Base-by-base conservation (phyloP, 805 yeast genomes). In the Barnettozyma siamensis region DNA sequence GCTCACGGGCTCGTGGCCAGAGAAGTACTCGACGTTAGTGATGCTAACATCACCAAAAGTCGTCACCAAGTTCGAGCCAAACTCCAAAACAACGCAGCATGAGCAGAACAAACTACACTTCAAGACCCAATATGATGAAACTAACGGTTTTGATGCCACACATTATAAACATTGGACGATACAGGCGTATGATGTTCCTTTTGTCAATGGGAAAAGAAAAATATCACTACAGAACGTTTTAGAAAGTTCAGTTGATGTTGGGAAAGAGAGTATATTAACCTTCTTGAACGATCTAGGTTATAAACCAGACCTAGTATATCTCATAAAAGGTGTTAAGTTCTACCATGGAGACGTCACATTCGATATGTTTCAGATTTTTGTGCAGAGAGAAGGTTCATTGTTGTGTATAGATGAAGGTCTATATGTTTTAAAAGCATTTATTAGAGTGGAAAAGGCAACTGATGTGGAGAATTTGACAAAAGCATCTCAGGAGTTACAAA, bases 391-490 rank as follows among this genome's bases (percentile, higher is more conserved):
- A 10, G 52, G 54, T 31, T 58, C 48, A 50, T 45, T 53, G 34
- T 59, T 51, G 39, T 41, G 44, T 50, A 61, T 69, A 33, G 73
- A 82, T n/a, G 74, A 73, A 21, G 70, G 73, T 11, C 63, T 66
- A 6, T 78, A 70, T 50, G 71, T 80, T 46, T 65, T 87, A 4
- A 80, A 78, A 57, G 79, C 82, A 10, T 81, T 69, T 53, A 77
- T 82, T n/a, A 80, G 85, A 50, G 81, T 86, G 9, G 77, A 78
- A 10, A 76, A 75, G 43, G 66, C 84, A 16, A 83, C 89, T 3
- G 95, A 87, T 60, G 71, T 88, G 33, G 89, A 85, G 24, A 73
- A 74, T 37, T 76, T 84, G 8, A 77, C 76, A 41, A 72, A 72
- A 42, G 86, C 88, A 1, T 76, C 80, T 4, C 75, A 75, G 43